Conservation (phyloP, 768 basidiomycete genomes). For the Kwoniella newhampshirensis region DNA sequence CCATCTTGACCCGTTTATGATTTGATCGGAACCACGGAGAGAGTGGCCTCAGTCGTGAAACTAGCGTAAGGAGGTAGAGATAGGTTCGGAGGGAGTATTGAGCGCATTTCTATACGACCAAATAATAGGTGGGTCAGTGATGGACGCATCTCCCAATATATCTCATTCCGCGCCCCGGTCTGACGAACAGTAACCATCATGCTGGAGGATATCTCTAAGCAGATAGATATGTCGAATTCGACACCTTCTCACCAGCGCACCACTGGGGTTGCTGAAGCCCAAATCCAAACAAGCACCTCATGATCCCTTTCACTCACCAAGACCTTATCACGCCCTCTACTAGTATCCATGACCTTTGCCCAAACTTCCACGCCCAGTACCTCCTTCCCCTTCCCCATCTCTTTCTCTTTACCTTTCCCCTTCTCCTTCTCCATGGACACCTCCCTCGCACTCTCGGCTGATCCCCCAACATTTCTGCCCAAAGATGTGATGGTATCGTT, state of each 20-base stretch:
- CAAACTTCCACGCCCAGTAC: constrained; percentile 59
- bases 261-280: no score
- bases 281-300: no score
- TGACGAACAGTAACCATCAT: no score
- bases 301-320: constrained; percentile 30
- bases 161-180: no score
- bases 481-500: no score
- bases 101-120: constrained; percentile 45
- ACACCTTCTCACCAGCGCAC: no score
- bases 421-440: background rate
- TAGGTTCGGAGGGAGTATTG: constrained; percentile 48
- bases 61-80: constrained; percentile 41
- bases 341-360: constrained; percentile 62
- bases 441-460: no score
- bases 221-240: no score
- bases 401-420: background rate
- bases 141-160: no score
- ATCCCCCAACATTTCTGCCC: no score
- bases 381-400: background rate
- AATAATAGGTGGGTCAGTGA: no score
- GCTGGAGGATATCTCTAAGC: background rate
- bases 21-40: constrained; percentile 36
- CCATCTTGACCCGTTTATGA: constrained; percentile 33
- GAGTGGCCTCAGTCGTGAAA: constrained; percentile 32
- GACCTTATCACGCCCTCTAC: constrained; percentile 49